These are phyloP conservation scores for Aspergillus hiratsukae DNA, from an alignment of 2,329 filamentous ascomycete species.

Conservation along the genomic window DNA sequence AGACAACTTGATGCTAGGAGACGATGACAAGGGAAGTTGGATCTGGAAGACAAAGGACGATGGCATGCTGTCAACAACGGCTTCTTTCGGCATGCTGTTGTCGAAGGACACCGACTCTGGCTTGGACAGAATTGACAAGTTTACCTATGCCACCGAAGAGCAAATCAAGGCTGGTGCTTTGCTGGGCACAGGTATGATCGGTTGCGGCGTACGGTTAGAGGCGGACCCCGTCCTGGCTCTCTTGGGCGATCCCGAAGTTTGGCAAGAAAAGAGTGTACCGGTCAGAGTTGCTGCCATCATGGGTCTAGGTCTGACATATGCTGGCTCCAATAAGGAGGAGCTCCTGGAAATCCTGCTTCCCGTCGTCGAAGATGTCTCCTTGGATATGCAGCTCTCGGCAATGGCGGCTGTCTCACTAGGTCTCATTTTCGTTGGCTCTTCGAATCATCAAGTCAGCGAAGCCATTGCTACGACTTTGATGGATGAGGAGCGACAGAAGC, in stretches of 20 bases:
- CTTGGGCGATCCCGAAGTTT: conserved; percentile 72
- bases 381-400: conserved; percentile 92
- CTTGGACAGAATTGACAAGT: conserved; percentile 90
- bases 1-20: conserved; percentile 96
- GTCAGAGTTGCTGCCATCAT: conserved; percentile 85
- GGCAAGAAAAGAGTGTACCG: conserved; percentile 71
- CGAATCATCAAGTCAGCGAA: conserved; percentile 84
- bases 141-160: conserved; percentile 77
- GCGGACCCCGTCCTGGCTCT: conserved; percentile 87
- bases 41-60: conserved; percentile 99
- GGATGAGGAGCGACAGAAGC: conserved; percentile 84
- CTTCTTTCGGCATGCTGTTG: conserved; percentile 84
- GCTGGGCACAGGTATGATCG: conserved; percentile 92
- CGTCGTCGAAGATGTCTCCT: conserved; percentile 75
- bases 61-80: conserved; percentile 93
- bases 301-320: conserved; percentile 91
- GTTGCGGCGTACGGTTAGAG: conserved; percentile 83
- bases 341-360: conserved; percentile 81
- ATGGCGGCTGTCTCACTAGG: conserved; percentile 92
- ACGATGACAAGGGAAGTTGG: conserved; percentile 86
- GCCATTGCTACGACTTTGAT: conserved; percentile 88
- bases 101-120: conserved; percentile 93
- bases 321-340: conserved; percentile 87
- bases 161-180: conserved; percentile 87
- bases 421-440: conserved; percentile 87